These are phyloP conservation scores for Zhuliangozyma blackwelliae DNA, from an alignment of 1,139 yeast species.

Conservation along the genomic window DNA sequence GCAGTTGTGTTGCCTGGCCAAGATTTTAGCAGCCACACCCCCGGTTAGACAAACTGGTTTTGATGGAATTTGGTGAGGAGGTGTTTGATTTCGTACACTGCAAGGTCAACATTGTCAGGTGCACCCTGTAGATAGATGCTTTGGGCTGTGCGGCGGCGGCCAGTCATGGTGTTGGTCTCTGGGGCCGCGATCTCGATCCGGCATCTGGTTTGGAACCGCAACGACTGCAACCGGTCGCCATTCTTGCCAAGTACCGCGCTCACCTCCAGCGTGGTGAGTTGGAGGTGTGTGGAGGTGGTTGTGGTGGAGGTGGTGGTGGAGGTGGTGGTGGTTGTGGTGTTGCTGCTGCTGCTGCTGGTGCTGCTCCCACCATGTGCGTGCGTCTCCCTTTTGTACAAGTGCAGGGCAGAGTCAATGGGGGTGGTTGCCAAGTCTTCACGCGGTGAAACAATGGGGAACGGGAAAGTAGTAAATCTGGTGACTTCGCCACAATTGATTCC, in stretches of 20 bases:
- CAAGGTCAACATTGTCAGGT: constrained; percentile 14
- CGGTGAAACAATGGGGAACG: no score
- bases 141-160: constrained; percentile 8
- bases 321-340: background rate
- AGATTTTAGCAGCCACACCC: no score
- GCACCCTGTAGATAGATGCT: constrained; percentile 14
- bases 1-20: background rate
- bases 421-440: no score
- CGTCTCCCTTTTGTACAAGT: no score
- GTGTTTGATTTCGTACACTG: constrained; percentile 13
- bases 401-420: no score
- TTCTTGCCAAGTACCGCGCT: constrained; percentile 26
- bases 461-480: no score
- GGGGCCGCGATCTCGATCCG: constrained; percentile 16
- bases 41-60: no score
- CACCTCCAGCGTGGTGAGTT: constrained; percentile 19
- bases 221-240: constrained; percentile 21
- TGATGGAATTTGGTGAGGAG: background rate
- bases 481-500: no score
- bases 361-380: background rate
- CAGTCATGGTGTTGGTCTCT: no score
- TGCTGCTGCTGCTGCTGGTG: background rate
- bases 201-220: constrained; percentile 26
- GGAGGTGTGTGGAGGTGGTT: no score
- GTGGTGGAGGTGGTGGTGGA: background rate